Conservation (phyloP, 306 rosid species). For the Rosa chinensis region DNA sequence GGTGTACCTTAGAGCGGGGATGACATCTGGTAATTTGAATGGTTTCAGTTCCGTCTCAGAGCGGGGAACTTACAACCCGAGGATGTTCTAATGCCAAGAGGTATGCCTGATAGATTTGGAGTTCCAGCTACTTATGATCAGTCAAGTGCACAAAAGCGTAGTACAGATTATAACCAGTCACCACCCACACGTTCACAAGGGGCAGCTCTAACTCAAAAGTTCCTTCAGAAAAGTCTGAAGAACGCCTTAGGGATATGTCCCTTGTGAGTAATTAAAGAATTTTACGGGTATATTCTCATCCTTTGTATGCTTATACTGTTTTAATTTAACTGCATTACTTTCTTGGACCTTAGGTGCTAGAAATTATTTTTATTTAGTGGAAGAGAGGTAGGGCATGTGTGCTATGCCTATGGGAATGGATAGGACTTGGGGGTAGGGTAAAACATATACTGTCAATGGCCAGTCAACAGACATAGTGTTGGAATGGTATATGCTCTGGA, state of each 20-base stretch:
- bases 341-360: neutral
- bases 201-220: conserved; percentile 37
- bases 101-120: conserved; percentile 42
- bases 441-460: conserved; percentile 38
- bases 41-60: conserved; percentile 55
- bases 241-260: conserved; percentile 54
- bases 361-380: neutral
- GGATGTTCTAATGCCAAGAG: conserved; percentile 42
- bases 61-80: conserved; percentile 39
- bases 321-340: neutral
- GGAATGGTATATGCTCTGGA: conserved; percentile 69
- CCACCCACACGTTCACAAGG: conserved; percentile 49
- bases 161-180: conserved; percentile 41
- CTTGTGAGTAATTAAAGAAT: conserved; percentile 76
- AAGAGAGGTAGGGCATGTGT: neutral
- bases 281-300: conserved; percentile 60
- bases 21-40: conserved; percentile 43
- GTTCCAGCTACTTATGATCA: conserved; percentile 58
- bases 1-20: conserved; percentile 37
- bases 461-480: conserved; percentile 54
- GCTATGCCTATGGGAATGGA: neutral
- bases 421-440: neutral
- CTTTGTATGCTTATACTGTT: conserved; percentile 15
- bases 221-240: conserved; percentile 57
- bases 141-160: conserved; percentile 44